Conservation (phyloP, 441 rosid genomes). For the Populus hybrid region DNA sequence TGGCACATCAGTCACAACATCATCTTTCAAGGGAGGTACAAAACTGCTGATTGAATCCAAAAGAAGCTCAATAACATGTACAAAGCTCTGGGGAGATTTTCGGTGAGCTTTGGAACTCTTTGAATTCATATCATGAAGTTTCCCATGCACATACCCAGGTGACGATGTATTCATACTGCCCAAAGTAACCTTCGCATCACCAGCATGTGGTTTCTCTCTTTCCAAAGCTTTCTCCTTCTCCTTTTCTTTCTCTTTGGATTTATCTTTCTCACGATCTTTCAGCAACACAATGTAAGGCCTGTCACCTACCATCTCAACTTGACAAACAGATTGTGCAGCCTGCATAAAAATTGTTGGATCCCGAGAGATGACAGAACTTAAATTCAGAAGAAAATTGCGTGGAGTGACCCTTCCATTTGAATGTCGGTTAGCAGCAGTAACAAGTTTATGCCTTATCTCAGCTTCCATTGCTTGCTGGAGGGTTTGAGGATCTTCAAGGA, state of each 20-base stretch:
- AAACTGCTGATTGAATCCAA: conserved; percentile 70
- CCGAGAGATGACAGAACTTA: conserved; percentile 82
- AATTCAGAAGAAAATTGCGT: conserved; percentile 70
- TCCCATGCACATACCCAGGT: conserved; percentile 50
- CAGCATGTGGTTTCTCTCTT: conserved; percentile 53
- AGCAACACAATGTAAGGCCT: conserved; percentile 85
- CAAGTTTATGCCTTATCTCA: conserved; percentile 87
- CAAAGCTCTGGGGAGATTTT: conserved; percentile 83
- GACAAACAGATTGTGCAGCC: conserved; percentile 86
- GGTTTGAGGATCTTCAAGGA: conserved; percentile 98
- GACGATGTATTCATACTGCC: conserved; percentile 33
- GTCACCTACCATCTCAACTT: conserved; percentile 96
- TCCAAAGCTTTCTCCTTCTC: conserved; percentile 70
- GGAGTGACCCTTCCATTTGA: conserved; percentile 82
- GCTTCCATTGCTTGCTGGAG: conserved; percentile 99
- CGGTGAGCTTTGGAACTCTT: conserved; percentile 73
- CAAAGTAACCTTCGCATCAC: conserved; percentile 63
- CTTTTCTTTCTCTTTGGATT: conserved; percentile 19
- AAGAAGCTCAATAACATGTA: conserved; percentile 85
- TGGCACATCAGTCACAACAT: conserved; percentile 35
- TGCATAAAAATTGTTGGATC: conserved; percentile 84
- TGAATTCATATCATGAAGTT: conserved; percentile 50
- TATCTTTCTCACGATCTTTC: conserved; percentile 89
- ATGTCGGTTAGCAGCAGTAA: conserved; percentile 84
- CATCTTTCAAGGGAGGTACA: conserved; percentile 70